Conservation (phyloP, 371 early-diverging fungal genomes). For the Dichotomocladium elegans region DNA sequence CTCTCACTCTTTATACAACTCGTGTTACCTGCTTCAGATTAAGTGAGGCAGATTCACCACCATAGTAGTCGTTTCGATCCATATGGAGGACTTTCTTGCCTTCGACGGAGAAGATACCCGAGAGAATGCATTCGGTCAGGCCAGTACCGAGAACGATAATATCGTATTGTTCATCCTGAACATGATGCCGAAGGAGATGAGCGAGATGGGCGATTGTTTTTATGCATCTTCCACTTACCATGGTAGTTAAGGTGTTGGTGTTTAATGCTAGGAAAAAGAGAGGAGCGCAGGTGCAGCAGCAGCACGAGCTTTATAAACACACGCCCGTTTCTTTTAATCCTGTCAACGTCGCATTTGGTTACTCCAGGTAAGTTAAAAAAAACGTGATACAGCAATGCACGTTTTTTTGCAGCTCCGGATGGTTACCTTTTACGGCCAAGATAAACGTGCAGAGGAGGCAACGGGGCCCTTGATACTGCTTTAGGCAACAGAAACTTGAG, state of each 20-base stretch:
- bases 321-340: no score
- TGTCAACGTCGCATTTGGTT: no score
- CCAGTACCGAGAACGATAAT: constrained; percentile 99
- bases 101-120: constrained; percentile 96
- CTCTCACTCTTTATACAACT: no score
- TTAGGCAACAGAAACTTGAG: not conserved
- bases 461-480: not conserved
- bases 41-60: constrained; percentile 93
- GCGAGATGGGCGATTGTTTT: not conserved
- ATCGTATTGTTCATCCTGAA: constrained; percentile 88
- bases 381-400: not conserved
- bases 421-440: not conserved
- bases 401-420: not conserved
- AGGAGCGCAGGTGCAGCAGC: not conserved
- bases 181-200: not conserved
- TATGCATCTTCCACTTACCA: not conserved
- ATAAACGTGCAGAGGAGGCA: not conserved
- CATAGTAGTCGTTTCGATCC: constrained; percentile 99
- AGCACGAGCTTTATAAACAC: no score
- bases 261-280: not conserved
- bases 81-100: constrained; percentile 98
- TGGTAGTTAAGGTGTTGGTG: not conserved
- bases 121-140: constrained; percentile 98
- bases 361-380: not conserved
- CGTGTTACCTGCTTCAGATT: constrained; percentile 94